Base-by-base conservation (phyloP, 139 green algal genomes). In the Medakamo hakoo region DNA sequence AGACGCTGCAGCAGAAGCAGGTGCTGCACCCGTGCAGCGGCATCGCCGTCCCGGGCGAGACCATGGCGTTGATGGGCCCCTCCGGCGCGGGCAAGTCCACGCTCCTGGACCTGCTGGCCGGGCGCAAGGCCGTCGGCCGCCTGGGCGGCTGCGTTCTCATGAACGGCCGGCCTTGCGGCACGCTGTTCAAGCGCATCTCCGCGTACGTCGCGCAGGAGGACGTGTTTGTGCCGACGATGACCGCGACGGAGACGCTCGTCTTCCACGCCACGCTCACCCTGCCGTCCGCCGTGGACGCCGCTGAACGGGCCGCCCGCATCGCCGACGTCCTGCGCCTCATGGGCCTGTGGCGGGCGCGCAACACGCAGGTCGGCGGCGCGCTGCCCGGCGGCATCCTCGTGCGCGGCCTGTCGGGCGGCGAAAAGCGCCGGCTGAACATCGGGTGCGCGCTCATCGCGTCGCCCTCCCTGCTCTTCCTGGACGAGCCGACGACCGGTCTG, bases 401-500 rank as follows among this genome's bases (percentile, higher is more conserved):
- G 25, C 64, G 71, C 25, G 77, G 77, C 29, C 27, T 83, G 18
- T 76, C 65, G 2, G 82, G 82, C 5, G 82, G 83, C 24, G 74
- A 92, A 72, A 83, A 80, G 59, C 79, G 85, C 4, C 74, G 85
- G 2, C 68, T 93, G 27, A 66, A 62, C n/a, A 89, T 93, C 57
- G 85, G 67, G 29, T 81, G 72, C 28, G 84, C 91, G 70, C 71
- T 93, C 20, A 67, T 93, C n/a, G 81, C 74, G 22, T 72, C 77
- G 25, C 87, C 87, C 20, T 70, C 69, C 0, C 64, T 95, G 21
- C 68, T 94, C 31, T 95, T 94, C 68, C 72, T 95, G 58, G 86
- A 95, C 67, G 86, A 94, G 76, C 86, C 86, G 23, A 94, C 86
- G 27, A 86, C 71, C 3, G 80, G 82, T 27, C 72, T 89, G 49